Conservation (phyloP, 2,329 filamentous ascomycete species). For the Conoideocrella luteorostrata region DNA sequence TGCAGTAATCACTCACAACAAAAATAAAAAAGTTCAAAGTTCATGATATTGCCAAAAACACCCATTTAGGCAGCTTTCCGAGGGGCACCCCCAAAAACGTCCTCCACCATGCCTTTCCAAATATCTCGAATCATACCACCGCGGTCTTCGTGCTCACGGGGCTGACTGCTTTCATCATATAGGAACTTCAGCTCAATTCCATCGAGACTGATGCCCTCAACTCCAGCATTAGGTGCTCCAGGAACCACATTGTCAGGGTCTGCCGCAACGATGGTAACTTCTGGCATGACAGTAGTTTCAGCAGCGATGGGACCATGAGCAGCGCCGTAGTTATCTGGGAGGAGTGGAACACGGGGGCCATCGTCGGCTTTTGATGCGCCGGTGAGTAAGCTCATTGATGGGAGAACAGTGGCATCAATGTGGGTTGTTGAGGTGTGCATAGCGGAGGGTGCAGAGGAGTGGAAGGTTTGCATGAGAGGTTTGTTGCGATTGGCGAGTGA, state of each 20-base stretch:
- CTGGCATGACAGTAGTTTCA: constrained; percentile 36
- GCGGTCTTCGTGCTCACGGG: constrained; percentile 23
- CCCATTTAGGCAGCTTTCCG: constrained; percentile 13
- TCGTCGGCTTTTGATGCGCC: constrained; percentile 25
- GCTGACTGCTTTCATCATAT: constrained; percentile 27
- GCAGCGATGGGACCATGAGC: constrained; percentile 36
- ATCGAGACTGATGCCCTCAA: constrained; percentile 53
- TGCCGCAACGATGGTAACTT: constrained; percentile 50
- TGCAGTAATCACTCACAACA: neutral
- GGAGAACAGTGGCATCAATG: constrained; percentile 50
- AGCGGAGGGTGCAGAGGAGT: constrained; percentile 40
- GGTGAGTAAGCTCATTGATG: constrained; percentile 32
- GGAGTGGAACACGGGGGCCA: constrained; percentile 49
- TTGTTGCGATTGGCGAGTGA: constrained; percentile 38
- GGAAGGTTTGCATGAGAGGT: constrained; percentile 60
- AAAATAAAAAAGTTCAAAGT: constrained; percentile 5
- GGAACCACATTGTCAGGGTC: constrained; percentile 48
- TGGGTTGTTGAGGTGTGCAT: constrained; percentile 30
- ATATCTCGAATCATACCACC: constrained; percentile 46
- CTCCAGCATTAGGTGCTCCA: constrained; percentile 45
- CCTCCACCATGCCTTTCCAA: constrained; percentile 52
- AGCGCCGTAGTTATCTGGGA: constrained; percentile 50
- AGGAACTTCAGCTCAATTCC: constrained; percentile 49
- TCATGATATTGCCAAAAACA: constrained; percentile 4
- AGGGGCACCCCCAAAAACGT: constrained; percentile 26